phyloP scores from a whole-genome alignment of 345 rosid species.

The Ceriops tagal region DNA sequence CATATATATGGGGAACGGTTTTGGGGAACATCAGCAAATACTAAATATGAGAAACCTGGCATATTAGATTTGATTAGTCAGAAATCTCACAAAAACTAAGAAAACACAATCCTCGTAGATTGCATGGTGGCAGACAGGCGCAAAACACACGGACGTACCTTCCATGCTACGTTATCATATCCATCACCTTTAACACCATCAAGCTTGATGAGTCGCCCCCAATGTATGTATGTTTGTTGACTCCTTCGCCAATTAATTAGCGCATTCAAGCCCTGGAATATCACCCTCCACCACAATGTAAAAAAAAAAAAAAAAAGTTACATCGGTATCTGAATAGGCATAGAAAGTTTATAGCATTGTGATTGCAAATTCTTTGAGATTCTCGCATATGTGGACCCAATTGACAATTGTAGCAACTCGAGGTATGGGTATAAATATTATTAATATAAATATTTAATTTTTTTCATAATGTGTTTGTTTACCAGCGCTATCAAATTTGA shows the following conservation, averaged over 20 bases:
- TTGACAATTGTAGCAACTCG: constrained; percentile 46
- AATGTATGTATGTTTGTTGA: constrained; percentile 5
- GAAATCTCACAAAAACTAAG: constrained; percentile 8
- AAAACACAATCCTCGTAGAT: constrained; percentile 29
- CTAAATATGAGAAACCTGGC: background rate
- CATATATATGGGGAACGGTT: too few relatives aligned
- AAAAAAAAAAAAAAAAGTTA: too few relatives aligned
- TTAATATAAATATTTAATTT: too few relatives aligned
- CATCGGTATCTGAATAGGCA: background rate
- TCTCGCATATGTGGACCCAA: constrained; percentile 14
- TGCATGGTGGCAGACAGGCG: constrained; percentile 63
- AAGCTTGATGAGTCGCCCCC: background rate
- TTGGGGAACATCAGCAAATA: background rate
- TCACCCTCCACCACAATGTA: background rate
- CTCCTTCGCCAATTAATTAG: background rate
- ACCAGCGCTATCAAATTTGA: constrained; percentile 14
- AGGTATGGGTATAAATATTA: constrained; percentile 16
- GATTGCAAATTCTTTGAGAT: constrained; percentile 28
- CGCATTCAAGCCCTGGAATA: background rate
- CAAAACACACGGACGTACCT: constrained; percentile 55
- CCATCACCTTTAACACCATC: background rate
- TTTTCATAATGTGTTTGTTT: background rate
- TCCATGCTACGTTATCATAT: constrained; percentile 41
- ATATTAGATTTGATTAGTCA: background rate
- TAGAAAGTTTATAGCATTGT: background rate